These are phyloP conservation scores for Fusarium keratoplasticum DNA, from an alignment of 2,329 filamentous ascomycete species.

Conservation along the genomic window DNA sequence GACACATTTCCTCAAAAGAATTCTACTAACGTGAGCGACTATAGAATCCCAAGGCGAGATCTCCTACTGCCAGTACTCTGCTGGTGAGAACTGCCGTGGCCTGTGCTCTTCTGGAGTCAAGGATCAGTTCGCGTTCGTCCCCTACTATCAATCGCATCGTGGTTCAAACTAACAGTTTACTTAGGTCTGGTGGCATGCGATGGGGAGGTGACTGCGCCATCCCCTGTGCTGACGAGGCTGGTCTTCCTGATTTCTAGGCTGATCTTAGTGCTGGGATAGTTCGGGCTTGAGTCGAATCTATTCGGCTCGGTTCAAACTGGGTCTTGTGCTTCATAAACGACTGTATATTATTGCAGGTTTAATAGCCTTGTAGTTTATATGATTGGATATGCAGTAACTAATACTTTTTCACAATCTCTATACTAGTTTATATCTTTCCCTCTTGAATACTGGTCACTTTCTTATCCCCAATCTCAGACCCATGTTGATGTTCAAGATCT, in stretches of 20 bases:
- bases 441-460: too few relatives aligned
- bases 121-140: constrained; percentile 1
- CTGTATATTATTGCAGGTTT: not conserved
- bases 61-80: constrained; percentile 1
- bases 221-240: constrained; percentile 1
- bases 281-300: not conserved
- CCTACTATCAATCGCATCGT: too few relatives aligned
- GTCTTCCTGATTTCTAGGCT: not conserved
- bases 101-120: constrained; percentile 2
- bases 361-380: not conserved
- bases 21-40: not conserved
- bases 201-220: constrained; percentile 11
- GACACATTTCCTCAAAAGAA: not conserved
- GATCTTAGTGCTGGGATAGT: not conserved
- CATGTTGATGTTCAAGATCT: too few relatives aligned
- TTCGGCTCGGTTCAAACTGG: not conserved
- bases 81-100: constrained; percentile 1
- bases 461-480: too few relatives aligned
- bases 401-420: too few relatives aligned
- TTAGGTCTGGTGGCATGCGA: not conserved
- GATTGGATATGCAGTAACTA: too few relatives aligned
- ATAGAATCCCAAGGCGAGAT: not conserved
- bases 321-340: not conserved
- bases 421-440: too few relatives aligned
- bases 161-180: not conserved